phyloP scores from a whole-genome alignment of 306 rosid genomes.

The Trifolium subterraneum region DNA sequence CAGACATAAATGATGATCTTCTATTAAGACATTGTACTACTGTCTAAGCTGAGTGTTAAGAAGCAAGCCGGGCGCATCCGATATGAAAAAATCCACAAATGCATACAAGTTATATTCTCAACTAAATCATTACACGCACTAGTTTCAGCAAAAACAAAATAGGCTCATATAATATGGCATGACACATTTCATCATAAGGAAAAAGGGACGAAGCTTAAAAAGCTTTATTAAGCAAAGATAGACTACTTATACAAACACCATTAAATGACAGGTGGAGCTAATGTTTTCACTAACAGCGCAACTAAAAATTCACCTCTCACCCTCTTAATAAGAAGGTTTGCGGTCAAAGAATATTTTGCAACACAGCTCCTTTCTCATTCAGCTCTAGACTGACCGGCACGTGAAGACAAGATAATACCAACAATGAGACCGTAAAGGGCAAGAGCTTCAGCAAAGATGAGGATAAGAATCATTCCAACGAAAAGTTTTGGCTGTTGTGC shows the following conservation, averaged over 20 bases:
- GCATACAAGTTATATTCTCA: constrained; percentile 27
- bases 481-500: constrained; percentile 93
- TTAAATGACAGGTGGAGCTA: constrained; percentile 42
- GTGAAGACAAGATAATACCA: constrained; percentile 84
- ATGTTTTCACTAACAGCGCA: constrained; percentile 49
- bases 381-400: constrained; percentile 92
- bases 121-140: constrained; percentile 47
- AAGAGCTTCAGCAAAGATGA: constrained; percentile 86
- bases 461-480: constrained; percentile 89
- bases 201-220: constrained; percentile 47
- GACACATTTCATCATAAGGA: constrained; percentile 37
- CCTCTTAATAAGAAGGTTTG: constrained; percentile 50
- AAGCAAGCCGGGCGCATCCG: background rate
- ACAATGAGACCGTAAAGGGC: constrained; percentile 87
- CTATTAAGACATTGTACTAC: background rate
- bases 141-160: constrained; percentile 39
- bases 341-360: constrained; percentile 57
- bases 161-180: constrained; percentile 25
- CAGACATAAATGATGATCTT: constrained; percentile 12
- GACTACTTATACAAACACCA: constrained; percentile 58
- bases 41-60: background rate
- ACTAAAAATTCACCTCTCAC: constrained; percentile 39
- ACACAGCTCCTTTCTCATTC: constrained; percentile 54
- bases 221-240: constrained; percentile 61
- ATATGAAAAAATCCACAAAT: constrained; percentile 18